phyloP scores from a whole-genome alignment of 306 rosid species.

The Ziziphus jujuba region DNA sequence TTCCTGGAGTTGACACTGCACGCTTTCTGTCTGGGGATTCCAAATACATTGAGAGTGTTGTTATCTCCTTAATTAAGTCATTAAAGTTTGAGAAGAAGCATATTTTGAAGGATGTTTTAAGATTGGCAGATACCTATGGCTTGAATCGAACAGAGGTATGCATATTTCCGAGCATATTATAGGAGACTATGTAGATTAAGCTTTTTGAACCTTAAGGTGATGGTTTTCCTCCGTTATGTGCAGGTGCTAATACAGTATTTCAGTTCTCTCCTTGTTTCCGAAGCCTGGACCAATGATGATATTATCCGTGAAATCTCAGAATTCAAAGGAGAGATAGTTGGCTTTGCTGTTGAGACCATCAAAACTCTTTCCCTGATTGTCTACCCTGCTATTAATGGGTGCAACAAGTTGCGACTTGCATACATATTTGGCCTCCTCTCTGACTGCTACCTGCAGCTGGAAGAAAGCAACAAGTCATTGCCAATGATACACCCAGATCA shows the following conservation, averaged over 20 bases:
- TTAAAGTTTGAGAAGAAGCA: constrained; percentile 70
- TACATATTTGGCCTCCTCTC: constrained; percentile 67
- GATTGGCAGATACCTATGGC: constrained; percentile 73
- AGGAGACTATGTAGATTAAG: constrained; percentile 13
- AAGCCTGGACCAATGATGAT: constrained; percentile 88
- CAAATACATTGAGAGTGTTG: constrained; percentile 61
- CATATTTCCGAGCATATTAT: constrained; percentile 23
- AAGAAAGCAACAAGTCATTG: constrained; percentile 46
- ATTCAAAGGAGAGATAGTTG: constrained; percentile 54
- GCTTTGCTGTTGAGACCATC: constrained; percentile 61
- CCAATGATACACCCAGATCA: constrained; percentile 46
- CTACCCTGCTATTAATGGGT: constrained; percentile 80
- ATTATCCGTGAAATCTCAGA: constrained; percentile 66
- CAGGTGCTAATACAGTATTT: constrained; percentile 75
- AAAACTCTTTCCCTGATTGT: constrained; percentile 63
- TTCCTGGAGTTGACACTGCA: constrained; percentile 88
- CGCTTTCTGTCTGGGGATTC: constrained; percentile 84
- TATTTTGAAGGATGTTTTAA: constrained; percentile 73
- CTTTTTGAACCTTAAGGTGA: constrained; percentile 13
- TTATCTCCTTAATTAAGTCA: constrained; percentile 75
- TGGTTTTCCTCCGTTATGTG: constrained; percentile 36
- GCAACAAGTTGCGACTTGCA: constrained; percentile 83
- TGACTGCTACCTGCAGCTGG: constrained; percentile 79
- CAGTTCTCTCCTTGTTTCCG: constrained; percentile 75
- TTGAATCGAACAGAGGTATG: constrained; percentile 75